Evolutionary conservation across 169 alveolate genomes (phyloP).

Genomic region (Eimeria brunetti): DNA sequence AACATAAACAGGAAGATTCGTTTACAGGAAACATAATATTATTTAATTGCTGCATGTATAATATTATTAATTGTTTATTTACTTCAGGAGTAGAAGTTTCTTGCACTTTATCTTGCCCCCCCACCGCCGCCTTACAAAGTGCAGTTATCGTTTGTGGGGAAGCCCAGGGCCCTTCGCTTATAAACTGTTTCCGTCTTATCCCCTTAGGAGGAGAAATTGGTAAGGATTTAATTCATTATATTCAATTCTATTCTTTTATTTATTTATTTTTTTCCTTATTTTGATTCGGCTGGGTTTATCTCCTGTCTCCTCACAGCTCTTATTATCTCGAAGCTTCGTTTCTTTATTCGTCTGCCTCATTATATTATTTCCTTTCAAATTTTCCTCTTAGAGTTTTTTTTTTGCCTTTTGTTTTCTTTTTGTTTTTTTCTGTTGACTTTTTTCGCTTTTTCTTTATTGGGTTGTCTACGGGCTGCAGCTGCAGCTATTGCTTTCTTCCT

Average conservation of each 20-base stretch:
- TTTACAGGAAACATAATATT: no score
- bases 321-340: no score
- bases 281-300: background rate
- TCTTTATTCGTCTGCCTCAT: no score
- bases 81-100: conserved; percentile 10
- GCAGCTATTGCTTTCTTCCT: no score
- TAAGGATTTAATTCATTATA: background rate
- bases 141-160: conserved; percentile 38
- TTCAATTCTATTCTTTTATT: background rate
- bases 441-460: no score
- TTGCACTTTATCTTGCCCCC: conserved; percentile 30
- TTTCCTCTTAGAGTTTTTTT: no score
- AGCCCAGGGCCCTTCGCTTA: conserved; percentile 18
- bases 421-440: no score
- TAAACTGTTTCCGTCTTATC: conserved; percentile 21
- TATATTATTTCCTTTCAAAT: no score
- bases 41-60: no score
- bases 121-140: conserved; percentile 31
- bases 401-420: no score
- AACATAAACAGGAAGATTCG: no score
- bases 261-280: background rate
- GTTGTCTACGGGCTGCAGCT: no score
- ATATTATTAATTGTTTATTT: background rate
- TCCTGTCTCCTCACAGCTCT: background rate
- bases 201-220: conserved; percentile 23